Base-by-base conservation (phyloP, 257 asterid species). In the Henckelia pumila region DNA sequence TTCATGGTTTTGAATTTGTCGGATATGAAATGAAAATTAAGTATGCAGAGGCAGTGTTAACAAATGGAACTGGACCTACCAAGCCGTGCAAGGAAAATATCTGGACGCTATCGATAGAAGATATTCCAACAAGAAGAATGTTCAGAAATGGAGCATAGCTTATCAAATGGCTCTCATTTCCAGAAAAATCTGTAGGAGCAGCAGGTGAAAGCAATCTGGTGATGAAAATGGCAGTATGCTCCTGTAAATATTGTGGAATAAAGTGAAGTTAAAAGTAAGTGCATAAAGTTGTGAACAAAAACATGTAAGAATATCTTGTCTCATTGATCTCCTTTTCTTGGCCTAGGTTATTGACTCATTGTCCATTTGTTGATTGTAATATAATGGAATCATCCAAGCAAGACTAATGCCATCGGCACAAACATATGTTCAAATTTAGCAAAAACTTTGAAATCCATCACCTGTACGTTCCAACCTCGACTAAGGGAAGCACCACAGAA, bases 391-490 rank as follows among this genome's bases (percentile, higher is more conserved):
- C 40, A 49, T 33, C 37, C 49, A 53, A 72, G 22, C 11, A 62
- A 44, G 62, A 65, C 7, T 26, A 33, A 25, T 44, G 22, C 28
- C 2, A 58, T 63, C 1, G 19, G 52, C 52, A 44, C 52, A 44
- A 44, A 14, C 68, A 69, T 22, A 33, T 60, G n/a, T 23, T 55
- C 32, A 61, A 55, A 20, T 70, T 32, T 8, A 37, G 77, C 53
- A 37, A 26, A 13, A 58, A 68, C 44, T 37, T 24, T 13, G 58
- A 75, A 67, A 71, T 70, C 63, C 63, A 63, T 25, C 81, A 91
- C 99, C 99, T 94, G 99, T 79, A 94, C 70, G 81, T 85, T 94
- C 99, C 99, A 94, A 62, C 99, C 97, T 78, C 97, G 99, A 73
- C 71, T 63, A 74, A 94, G 85, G 77, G 97, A 91, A 76, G 99